Conservation (phyloP, 2,329 filamentous ascomycete species). For the Exophiala sp. region DNA sequence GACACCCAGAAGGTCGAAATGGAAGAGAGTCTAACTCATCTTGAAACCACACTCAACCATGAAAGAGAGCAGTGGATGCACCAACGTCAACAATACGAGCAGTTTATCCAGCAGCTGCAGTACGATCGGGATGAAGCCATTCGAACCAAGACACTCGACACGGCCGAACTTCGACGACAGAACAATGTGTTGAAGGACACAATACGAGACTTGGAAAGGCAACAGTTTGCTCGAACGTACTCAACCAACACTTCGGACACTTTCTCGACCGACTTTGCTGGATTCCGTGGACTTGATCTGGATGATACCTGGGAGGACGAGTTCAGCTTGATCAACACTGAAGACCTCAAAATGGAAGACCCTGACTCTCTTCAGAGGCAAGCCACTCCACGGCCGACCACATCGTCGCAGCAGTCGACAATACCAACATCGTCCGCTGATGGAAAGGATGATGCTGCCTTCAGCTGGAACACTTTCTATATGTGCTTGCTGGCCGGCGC, state of each 20-base stretch:
- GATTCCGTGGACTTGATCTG: conserved; percentile 82
- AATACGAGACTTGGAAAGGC: conserved; percentile 47
- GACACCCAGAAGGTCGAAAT: conserved; percentile 71
- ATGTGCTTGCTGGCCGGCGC: conserved; percentile 97
- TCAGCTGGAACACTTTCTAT: conserved; percentile 66
- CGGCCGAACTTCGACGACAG: conserved; percentile 87
- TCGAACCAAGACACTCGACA: conserved; percentile 82
- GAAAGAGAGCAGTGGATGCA: conserved; percentile 60
- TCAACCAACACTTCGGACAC: conserved; percentile 35
- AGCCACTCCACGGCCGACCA: conserved; percentile 35
- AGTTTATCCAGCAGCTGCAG: conserved; percentile 71
- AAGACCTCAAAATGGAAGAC: conserved; percentile 59
- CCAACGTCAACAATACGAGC: conserved; percentile 70
- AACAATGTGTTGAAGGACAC: conserved; percentile 73
- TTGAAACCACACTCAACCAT: conserved; percentile 34
- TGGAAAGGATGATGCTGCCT: conserved; percentile 63
- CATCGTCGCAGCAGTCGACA: conserved; percentile 1
- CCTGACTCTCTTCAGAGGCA: conserved; percentile 44
- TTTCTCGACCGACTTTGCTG: conserved; percentile 68
- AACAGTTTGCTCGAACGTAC: conserved; percentile 26
- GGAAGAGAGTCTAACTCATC: conserved; percentile 66
- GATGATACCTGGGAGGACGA: conserved; percentile 78
- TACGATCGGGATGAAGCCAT: conserved; percentile 92
- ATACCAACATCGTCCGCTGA: conserved; percentile 10
- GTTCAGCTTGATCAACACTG: conserved; percentile 70